Evolutionary conservation across 371 early-diverging fungal species (phyloP).

Genomic region (Mucor saturninus): DNA sequence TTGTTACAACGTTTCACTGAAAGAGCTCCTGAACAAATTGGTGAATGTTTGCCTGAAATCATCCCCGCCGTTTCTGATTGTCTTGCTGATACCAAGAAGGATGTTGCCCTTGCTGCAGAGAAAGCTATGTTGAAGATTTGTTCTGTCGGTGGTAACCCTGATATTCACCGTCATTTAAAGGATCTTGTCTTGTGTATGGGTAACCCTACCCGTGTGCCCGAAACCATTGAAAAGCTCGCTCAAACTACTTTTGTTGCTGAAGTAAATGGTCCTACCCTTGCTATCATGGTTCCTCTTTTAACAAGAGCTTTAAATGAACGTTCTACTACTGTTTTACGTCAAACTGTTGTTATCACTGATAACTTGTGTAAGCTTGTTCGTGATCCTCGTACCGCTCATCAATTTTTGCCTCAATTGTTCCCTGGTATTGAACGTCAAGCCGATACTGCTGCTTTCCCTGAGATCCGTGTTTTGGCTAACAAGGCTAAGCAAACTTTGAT

Average conservation of each 20-base stretch:
- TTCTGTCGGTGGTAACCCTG: conserved; percentile 77
- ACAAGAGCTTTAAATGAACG: conserved; percentile 69
- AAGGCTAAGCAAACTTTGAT: conserved; percentile 62
- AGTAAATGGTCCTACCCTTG: conserved; percentile 79
- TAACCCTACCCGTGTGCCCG: conserved; percentile 69
- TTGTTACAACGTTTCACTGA: conserved; percentile 59
- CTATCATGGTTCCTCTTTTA: conserved; percentile 76
- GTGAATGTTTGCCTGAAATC: conserved; percentile 68
- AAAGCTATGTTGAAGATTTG: conserved; percentile 72
- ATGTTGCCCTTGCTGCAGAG: conserved; percentile 55
- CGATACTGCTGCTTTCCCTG: conserved; percentile 63
- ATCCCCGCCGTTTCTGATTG: conserved; percentile 76
- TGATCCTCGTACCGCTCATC: conserved; percentile 66
- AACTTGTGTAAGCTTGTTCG: conserved; percentile 68
- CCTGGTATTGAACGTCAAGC: conserved; percentile 69
- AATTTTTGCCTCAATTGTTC: conserved; percentile 71
- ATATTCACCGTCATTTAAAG: conserved; percentile 71
- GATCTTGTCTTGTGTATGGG: conserved; percentile 78
- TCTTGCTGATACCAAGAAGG: conserved; percentile 75
- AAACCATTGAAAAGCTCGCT: conserved; percentile 73
- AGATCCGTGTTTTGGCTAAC: conserved; percentile 64
- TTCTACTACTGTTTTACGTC: conserved; percentile 58
- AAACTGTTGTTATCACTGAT: conserved; percentile 64
- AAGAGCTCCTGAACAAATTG: conserved; percentile 69
- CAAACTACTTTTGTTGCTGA: conserved; percentile 82